Percentiles rank a stretch among this genome's conserved stretches.
Conservation (phyloP, 179 eudicot genomes). For the Amaranthus tricolor region DNA sequence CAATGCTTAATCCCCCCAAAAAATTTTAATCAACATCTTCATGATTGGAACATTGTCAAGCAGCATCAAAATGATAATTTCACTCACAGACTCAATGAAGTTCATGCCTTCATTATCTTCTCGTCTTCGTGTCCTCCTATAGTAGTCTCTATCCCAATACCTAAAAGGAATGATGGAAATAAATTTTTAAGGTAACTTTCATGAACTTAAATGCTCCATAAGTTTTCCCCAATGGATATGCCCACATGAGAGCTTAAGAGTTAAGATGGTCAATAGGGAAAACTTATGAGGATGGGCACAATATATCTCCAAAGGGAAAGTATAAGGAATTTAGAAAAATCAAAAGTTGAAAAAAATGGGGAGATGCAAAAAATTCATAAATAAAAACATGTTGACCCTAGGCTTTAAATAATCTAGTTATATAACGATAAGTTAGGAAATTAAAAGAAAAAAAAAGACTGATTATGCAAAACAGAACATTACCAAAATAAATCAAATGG, state of each 20-base stretch:
- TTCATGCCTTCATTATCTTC: constrained; percentile 59
- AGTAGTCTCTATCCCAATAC: constrained; percentile 96
- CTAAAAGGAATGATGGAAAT: constrained; percentile 33
- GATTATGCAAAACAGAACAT: constrained; percentile 4
- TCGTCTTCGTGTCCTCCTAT: constrained; percentile 56
- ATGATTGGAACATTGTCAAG: constrained; percentile 5
- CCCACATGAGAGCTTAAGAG: too few species aligned
- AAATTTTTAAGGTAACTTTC: neutral
- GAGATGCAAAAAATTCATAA: neutral
- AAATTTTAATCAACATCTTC: constrained; percentile 9
- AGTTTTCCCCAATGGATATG: too few species aligned
- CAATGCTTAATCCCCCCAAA: constrained; percentile 7
- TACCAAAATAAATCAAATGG: constrained; percentile 86
- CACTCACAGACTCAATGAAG: constrained; percentile 87
- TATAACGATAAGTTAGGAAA: neutral
- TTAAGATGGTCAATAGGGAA: too few species aligned
- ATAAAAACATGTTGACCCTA: neutral
- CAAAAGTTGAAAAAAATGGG: neutral
- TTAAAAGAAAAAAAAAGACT: neutral
- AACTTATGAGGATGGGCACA: too few species aligned
- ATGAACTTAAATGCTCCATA: neutral
- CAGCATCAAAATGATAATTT: constrained; percentile 8
- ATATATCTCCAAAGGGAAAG: neutral
- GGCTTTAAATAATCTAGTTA: neutral
- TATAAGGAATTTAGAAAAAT: neutral